A percentile compares a stretch with the other conserved stretches of the same genome.
These are phyloP conservation scores for Triglochin maritima DNA, from an alignment of 106 monocot genomes.

Conservation along the genomic window DNA sequence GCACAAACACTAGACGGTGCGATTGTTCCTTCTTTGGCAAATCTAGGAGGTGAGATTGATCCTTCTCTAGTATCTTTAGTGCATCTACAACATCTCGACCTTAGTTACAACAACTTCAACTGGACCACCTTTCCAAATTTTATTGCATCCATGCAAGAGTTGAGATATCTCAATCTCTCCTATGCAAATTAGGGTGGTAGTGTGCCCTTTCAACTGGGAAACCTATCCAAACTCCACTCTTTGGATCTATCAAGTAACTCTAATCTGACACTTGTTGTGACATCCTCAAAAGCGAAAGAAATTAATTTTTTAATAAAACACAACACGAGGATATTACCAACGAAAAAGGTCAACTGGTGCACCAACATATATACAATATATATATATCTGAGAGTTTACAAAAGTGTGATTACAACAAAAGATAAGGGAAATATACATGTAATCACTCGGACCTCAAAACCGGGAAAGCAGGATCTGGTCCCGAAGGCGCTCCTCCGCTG, in stretches of 20 bases:
- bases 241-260: constrained; percentile 7
- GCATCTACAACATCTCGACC: constrained; percentile 23
- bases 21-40: neutral
- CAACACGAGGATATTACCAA: too few relatives aligned
- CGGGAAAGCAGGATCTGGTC: too few relatives aligned
- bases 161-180: constrained; percentile 27
- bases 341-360: too few relatives aligned
- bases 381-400: too few relatives aligned
- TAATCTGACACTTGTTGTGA: neutral
- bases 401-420: too few relatives aligned
- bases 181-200: neutral
- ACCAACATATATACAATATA: too few relatives aligned
- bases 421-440: too few relatives aligned
- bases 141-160: constrained; percentile 13
- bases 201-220: constrained; percentile 20
- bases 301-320: too few relatives aligned
- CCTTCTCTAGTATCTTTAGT: constrained; percentile 17
- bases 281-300: too few relatives aligned
- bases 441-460: too few relatives aligned
- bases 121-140: constrained; percentile 12
- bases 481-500: too few relatives aligned
- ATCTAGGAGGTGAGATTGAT: neutral
- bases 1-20: neutral
- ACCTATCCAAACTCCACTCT: constrained; percentile 15
- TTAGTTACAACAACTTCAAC: constrained; percentile 21